Evolutionary conservation across 2,329 filamentous ascomycete genomes (phyloP), one percentile per base, ranked within the genome.

Genomic region (Coniella vitis): DNA sequence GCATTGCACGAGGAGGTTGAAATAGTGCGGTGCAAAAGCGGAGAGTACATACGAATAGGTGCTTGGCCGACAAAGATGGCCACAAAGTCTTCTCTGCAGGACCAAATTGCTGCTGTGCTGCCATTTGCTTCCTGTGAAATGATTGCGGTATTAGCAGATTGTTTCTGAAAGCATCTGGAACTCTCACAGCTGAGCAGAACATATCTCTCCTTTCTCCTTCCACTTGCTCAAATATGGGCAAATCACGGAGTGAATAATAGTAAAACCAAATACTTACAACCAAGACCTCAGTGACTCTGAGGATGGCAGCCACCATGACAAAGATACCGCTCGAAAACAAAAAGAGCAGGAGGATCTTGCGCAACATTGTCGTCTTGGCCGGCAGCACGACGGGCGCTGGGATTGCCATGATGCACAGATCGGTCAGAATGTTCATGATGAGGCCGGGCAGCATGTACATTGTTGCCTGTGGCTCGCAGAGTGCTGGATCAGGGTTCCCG

Each of bases 81-180:
- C 7, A 68, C 61, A n/a, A 64, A 60, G 46, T 66, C 64, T 51
- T 69, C 65, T 12, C 65, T 62, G 21, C 64, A 61, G 3, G 64
- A 67, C 67, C 67, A 69, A 17, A 69, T 60, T 1, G 66, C 65
- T 7, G 22, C 48, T 13, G 38, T 47, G 22, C 21, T 17, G 8
- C 48, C 38, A 21, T 50, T 32, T 8, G 35, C 17, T 25, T 35
- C 16, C 38, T 39, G n/a, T 12, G 16, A 10, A 22, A 22, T 3
- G 10, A 22, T 22, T 12, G 16, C 17, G 21, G 12, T 39, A 9
- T 22, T 19, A 22, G 4, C 5, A 14, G 12, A 19, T 19, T 14
- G 16, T 20, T 9, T 37, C 4, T 13, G n/a, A n/a, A n/a, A n/a
- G n/a, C n/a, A n/a, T n/a, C n/a, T n/a, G n/a, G n/a, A n/a, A n/a